Evolutionary conservation across 1,139 yeast species (phyloP), one percentile per base, ranked within the genome.

Genomic region (Diutina ranongensis): DNA sequence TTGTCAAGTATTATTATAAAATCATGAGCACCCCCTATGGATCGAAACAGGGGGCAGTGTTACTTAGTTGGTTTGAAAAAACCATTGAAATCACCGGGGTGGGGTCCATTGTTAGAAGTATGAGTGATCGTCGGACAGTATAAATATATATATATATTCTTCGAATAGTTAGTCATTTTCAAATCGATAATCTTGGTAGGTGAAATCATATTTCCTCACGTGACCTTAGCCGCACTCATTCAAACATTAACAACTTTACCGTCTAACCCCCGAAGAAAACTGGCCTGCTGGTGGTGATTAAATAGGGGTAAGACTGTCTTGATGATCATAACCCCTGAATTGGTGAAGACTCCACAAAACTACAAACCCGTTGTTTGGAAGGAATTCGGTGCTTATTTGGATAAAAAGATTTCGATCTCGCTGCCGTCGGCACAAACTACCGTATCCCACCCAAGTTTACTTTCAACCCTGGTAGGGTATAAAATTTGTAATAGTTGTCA

Each of bases 31-130:
- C 82, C 9, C 72, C 78, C 27, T 78, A 79, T 54, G 87, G 94
- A 4, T 87, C 88, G 53, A 85, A 84, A 55, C 88, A 83, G 55
- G 95, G 97, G 19, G 95, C 95, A 44, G 71, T 82, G 47, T 64
- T 94, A 55, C 76, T 94, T 57, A 75, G 80, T 35, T 94, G 98
- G 98, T 87, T 83, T 59, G 97, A 92, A 56, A 88, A 87, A 64
- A 77, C 94, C 22, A 81, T 86, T 36, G 94, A 83, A 51, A 65
- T 77, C 40, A 78, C 89, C 13, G 97, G 97, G 16, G 80, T 84
- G 59, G 96, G 95, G 10, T 85, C 95, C 40, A 83, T 92, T 55
- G 84, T 85, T 45, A 79, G 96, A 55, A 87, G 78, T 62, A 72
- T 88, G 65, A 76, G 88, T 45, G 97, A 89, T 63, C 76, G 95